Conservation (phyloP, 2,329 filamentous ascomycete species). For the Penicillium griseofulvum region DNA sequence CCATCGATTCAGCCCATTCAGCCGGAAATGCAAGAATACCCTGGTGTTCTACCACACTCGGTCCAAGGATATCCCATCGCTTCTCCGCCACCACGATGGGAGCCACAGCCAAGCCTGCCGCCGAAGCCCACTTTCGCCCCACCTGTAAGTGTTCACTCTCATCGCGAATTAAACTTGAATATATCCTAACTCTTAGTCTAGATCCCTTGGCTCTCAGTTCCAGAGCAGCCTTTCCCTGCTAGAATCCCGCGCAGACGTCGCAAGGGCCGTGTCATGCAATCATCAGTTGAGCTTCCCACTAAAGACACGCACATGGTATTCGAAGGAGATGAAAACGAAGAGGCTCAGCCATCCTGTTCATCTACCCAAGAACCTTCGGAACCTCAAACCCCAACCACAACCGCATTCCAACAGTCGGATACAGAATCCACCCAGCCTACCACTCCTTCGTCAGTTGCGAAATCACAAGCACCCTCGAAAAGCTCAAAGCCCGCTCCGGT, state of each 20-base stretch:
- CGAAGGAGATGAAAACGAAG: conserved; percentile 21
- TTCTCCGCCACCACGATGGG: conserved; percentile 30
- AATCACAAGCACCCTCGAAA: conserved; percentile 32
- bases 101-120: conserved; percentile 23
- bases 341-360: conserved; percentile 18
- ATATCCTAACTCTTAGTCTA: conserved; percentile 26
- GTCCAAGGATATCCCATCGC: conserved; percentile 34
- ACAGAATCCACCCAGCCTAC: conserved; percentile 55
- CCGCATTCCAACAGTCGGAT: conserved; percentile 59
- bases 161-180: background rate
- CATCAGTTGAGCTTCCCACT: conserved; percentile 52
- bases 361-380: conserved; percentile 36
- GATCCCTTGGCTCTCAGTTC: conserved; percentile 61
- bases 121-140: conserved; percentile 47
- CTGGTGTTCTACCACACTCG: conserved; percentile 22
- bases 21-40: conserved; percentile 31
- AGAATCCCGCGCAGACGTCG: conserved; percentile 50
- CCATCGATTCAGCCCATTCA: conserved; percentile 27
- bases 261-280: conserved; percentile 35
- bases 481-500: conserved; percentile 44
- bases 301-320: conserved; percentile 37
- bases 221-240: conserved; percentile 54
- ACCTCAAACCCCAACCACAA: conserved; percentile 58
- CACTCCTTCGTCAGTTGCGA: conserved; percentile 53
- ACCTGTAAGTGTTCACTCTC: conserved; percentile 37